A percentile compares a stretch with the other conserved stretches of the same genome.
phyloP scores from a whole-genome alignment of 2,329 filamentous ascomycete species.

The Neonectria ditissima region DNA sequence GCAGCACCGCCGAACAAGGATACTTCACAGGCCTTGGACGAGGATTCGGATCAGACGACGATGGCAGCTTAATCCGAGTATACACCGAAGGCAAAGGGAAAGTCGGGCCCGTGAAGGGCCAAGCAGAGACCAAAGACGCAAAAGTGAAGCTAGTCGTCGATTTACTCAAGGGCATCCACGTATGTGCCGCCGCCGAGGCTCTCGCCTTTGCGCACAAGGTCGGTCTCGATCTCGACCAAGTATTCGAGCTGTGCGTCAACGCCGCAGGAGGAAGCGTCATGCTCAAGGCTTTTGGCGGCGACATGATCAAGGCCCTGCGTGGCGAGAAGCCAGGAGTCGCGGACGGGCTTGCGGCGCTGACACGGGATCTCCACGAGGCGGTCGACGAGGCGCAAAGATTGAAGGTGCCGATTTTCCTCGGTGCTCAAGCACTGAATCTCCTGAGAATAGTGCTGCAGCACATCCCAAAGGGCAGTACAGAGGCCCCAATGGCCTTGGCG shows the following conservation, averaged over 20 bases:
- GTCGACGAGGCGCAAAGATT: conserved; percentile 29
- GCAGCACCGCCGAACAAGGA: conserved; percentile 72
- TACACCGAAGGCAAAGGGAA: conserved; percentile 25
- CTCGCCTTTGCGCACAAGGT: conserved; percentile 31
- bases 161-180: conserved; percentile 30
- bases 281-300: conserved; percentile 14
- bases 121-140: background rate
- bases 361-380: conserved; percentile 17
- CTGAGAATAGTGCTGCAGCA: conserved; percentile 30
- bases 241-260: conserved; percentile 31
- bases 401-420: conserved; percentile 30
- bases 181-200: conserved; percentile 30
- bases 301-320: conserved; percentile 25
- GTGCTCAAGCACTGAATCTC: conserved; percentile 20
- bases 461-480: conserved; percentile 17
- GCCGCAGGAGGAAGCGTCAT: conserved; percentile 30
- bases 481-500: conserved; percentile 20
- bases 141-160: conserved; percentile 26
- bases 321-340: conserved; percentile 1
- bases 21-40: conserved; percentile 70
- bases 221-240: conserved; percentile 31
- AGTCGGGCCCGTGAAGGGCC: conserved; percentile 1
- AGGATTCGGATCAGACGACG: conserved; percentile 54
- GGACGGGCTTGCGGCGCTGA: conserved; percentile 10
- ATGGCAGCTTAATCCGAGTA: conserved; percentile 24